Base-by-base conservation (phyloP, 106 monocot genomes). In the Dendrobium nobile region DNA sequence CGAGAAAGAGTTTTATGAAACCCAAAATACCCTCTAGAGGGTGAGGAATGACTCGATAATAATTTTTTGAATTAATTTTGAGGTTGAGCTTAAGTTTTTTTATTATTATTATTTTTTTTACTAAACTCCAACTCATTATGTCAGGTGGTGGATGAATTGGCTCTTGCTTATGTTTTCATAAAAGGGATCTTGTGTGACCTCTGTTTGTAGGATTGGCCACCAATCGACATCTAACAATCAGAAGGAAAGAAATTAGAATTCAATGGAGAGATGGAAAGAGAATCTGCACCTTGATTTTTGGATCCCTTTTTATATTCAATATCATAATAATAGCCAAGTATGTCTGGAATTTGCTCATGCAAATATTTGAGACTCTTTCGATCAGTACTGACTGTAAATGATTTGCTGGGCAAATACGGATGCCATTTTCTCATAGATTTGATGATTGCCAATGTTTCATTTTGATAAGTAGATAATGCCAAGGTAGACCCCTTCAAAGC, bases 281-380 rank as follows among this genome's bases (percentile, higher is more conserved):
- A n/a, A 59, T 59, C 41, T 37, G 55, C 55, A 40, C 5, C 58
- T 4, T 15, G 5, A 40, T 58, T 79, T 26, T 79, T 44, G 0
- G 16, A 2, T 0, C 79, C 41, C 7, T 16, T 4, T 17, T 67
- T 64, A 22, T 79, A 64, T 6, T 65, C n/a, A 33, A 76, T 76
- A 33, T 61, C 56, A 27, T 82, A 82, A n/a, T n/a, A n/a, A n/a
- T n/a, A n/a, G n/a, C n/a, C n/a, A n/a, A n/a, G n/a, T n/a, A n/a
- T n/a, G n/a, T n/a, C n/a, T n/a, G n/a, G n/a, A n/a, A n/a, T n/a
- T n/a, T 81, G 54, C 54, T 73, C 77, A 41, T 26, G 2, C 47
- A 1, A 55, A 54, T 81, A 72, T 44, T 81, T 78, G 6, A 80
- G 77, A 45, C 81, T 77, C 26, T n/a, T 19, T 54, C 77, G 84